phyloP scores from a whole-genome alignment of 2,329 filamentous ascomycete genomes.

The Fusarium sp. region DNA sequence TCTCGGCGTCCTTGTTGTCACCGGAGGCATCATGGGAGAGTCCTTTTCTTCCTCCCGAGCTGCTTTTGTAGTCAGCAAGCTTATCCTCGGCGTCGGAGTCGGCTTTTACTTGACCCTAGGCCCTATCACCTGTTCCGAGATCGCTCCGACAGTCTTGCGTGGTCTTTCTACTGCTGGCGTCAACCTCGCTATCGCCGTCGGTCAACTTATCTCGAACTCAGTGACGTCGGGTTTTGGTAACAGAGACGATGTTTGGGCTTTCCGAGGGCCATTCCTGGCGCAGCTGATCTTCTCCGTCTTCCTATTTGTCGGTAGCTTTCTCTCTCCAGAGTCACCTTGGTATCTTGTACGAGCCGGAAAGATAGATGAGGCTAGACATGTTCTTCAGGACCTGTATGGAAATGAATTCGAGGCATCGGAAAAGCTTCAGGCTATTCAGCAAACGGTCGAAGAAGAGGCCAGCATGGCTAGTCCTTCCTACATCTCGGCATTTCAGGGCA shows the following conservation, averaged over 20 bases:
- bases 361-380: conserved; percentile 42
- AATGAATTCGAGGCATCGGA: conserved; percentile 43
- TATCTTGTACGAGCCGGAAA: conserved; percentile 49
- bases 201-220: conserved; percentile 65
- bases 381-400: conserved; percentile 48
- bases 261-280: conserved; percentile 55
- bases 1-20: not conserved
- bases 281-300: conserved; percentile 50
- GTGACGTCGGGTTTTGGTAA: conserved; percentile 64
- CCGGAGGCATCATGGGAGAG: not conserved
- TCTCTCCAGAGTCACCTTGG: conserved; percentile 55
- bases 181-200: conserved; percentile 60
- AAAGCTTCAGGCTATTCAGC: conserved; percentile 47
- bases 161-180: conserved; percentile 58
- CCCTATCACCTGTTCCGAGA: not conserved
- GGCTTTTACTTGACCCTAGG: not conserved
- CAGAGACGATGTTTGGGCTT: conserved; percentile 63
- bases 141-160: conserved; percentile 45
- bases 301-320: conserved; percentile 45
- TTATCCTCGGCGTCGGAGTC: not conserved
- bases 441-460: conserved; percentile 46
- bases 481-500: conserved; percentile 55
- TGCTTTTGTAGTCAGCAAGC: not conserved
- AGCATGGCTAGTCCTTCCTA: conserved; percentile 41
- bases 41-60: not conserved